Evolutionary conservation across 345 rosid species (phyloP).

Genomic region (Citrus inodora): DNA sequence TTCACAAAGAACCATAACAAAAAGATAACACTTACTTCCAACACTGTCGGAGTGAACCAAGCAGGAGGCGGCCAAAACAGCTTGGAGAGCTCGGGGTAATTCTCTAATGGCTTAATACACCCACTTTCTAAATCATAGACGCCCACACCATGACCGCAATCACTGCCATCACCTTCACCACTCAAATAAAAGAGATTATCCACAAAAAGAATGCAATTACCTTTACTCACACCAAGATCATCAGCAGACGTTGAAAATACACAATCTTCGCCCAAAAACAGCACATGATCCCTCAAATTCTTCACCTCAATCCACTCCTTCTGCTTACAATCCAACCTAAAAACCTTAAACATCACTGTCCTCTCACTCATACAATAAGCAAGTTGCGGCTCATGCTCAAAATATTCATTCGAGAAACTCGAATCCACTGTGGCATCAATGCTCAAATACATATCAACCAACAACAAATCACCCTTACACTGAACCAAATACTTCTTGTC

Average conservation of each 20-base stretch:
- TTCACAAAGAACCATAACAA: not conserved
- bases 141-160: slow-evolving; percentile 33
- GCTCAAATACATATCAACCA: slow-evolving; percentile 81
- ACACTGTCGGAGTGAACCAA: slow-evolving; percentile 46
- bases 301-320: slow-evolving; percentile 55
- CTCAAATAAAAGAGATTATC: slow-evolving; percentile 45
- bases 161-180: slow-evolving; percentile 32
- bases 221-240: slow-evolving; percentile 45
- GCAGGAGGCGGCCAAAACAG: slow-evolving; percentile 88
- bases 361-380: slow-evolving; percentile 56
- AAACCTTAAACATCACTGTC: slow-evolving; percentile 71
- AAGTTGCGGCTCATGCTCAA: slow-evolving; percentile 32
- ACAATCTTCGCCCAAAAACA: slow-evolving; percentile 90
- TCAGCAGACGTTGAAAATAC: slow-evolving; percentile 56
- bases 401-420: slow-evolving; percentile 8
- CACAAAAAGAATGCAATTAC: slow-evolving; percentile 58
- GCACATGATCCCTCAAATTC: slow-evolving; percentile 48
- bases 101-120: slow-evolving; percentile 40
- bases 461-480: slow-evolving; percentile 61
- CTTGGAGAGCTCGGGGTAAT: slow-evolving; percentile 46
- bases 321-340: slow-evolving; percentile 38
- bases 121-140: slow-evolving; percentile 65
- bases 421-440: slow-evolving; percentile 44
- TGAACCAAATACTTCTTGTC: slow-evolving; percentile 89
- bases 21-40: slow-evolving; percentile 45